These are phyloP conservation scores for Phylloporus scabripes DNA, from an alignment of 768 basidiomycete genomes.

Conservation along the genomic window DNA sequence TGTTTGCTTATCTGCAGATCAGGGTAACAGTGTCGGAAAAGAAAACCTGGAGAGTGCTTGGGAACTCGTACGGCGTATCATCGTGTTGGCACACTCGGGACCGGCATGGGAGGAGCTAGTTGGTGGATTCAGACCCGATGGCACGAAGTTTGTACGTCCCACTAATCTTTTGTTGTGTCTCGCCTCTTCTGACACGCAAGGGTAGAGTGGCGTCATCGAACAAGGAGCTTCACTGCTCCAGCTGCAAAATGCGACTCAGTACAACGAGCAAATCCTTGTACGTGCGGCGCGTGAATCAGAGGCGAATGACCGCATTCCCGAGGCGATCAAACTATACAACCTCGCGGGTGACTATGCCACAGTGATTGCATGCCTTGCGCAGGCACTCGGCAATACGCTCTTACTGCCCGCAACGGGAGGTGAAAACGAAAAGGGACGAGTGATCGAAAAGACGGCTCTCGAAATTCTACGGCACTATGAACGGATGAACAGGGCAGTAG, in stretches of 20 bases:
- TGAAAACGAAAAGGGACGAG: slow-evolving; percentile 54
- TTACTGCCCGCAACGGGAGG: slow-evolving; percentile 50
- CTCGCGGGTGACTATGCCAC: slow-evolving; percentile 87
- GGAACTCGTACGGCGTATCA: slow-evolving; percentile 74
- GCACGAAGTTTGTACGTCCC: slow-evolving; percentile 74
- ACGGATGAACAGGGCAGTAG: slow-evolving; percentile 65
- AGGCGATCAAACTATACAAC: slow-evolving; percentile 95
- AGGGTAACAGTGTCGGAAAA: slow-evolving; percentile 62
- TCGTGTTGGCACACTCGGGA: slow-evolving; percentile 71
- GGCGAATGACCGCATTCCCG: slow-evolving; percentile 76
- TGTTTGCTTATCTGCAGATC: slow-evolving; percentile 72
- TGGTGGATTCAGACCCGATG: slow-evolving; percentile 87
- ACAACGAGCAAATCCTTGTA: slow-evolving; percentile 77
- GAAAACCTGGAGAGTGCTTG: slow-evolving; percentile 80
- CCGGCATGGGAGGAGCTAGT: slow-evolving; percentile 90
- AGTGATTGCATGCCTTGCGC: slow-evolving; percentile 82
- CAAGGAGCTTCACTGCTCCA: slow-evolving; percentile 74
- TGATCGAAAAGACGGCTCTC: slow-evolving; percentile 66
- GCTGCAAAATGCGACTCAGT: slow-evolving; percentile 58
- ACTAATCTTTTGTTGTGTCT: neutral
- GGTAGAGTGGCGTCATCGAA: slow-evolving; percentile 81
- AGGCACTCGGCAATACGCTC: slow-evolving; percentile 80
- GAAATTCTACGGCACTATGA: slow-evolving; percentile 81
- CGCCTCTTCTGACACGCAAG: neutral
- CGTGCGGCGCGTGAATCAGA: slow-evolving; percentile 79